Evolutionary conservation across 495 filamentous ascomycete genomes (phyloP), one percentile per base, ranked within the genome.

Genomic region (Aspergillus bertholletiae): DNA sequence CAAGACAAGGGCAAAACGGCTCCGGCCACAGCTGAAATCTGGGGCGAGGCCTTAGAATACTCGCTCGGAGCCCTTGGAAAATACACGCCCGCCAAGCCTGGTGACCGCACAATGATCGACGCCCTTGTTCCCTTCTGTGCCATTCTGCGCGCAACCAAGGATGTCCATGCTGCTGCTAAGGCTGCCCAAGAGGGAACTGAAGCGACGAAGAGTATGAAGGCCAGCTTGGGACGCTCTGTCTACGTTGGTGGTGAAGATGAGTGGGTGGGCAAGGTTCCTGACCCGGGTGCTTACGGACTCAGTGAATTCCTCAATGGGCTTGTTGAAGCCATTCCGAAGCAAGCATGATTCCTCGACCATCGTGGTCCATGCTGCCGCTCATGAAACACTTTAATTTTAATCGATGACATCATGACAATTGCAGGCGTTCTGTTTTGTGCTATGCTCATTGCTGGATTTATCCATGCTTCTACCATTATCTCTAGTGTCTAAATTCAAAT

Each of bases 51-150:
- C 1, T 75, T 95, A 8, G 74, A 81, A 41, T 76, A 84, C 54
- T 89, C 93, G 18, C 75, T 90, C 37, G 71, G 84, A 8, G 82
- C 87, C 0, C 73, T 98, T 51, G 80, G 77, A 12, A 87, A 79
- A 65, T 97, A 97, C 71, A 98, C 95, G 7, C 92, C 95, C 0
- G 94, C 94, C 3, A 82, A 87, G 50, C 84, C 85, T 2, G 94
- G 94, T 15, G 95, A 98, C 65, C 80, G 94, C 32, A 98, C 94
- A 0, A 74, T 98, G 37, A 80, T 97, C 41, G 94, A 98, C 75
- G 92, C 94, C 1, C 74, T 98, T 26, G 80, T 87, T 49, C 94
- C 94, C 0, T 98, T 96, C 69, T 84, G 92, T 53, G 78, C 85
- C n/a, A 80, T 76, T 5, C 77, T 98, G 0, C 74, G 71, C 7